A percentile compares a stretch with the other conserved stretches of the same genome.
Conservation (phyloP, 257 asterid genomes). For the Lavandula angustifolia region DNA sequence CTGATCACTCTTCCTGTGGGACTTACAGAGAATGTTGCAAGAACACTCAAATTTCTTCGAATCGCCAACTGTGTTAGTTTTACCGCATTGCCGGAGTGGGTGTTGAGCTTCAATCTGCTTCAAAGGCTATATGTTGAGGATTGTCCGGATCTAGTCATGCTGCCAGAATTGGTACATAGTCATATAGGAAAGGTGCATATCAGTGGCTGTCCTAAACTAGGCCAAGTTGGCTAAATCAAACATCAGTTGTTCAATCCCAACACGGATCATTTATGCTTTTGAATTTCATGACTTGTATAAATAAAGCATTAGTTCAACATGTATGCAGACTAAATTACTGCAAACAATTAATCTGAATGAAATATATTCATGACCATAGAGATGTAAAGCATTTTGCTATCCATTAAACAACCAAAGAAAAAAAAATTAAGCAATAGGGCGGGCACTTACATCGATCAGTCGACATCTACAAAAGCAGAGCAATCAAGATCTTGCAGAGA, state of each 20-base stretch:
- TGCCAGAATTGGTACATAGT: constrained; percentile 35
- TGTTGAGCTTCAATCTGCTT: constrained; percentile 40
- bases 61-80: constrained; percentile 42
- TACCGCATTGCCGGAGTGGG: constrained; percentile 40
- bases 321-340: too few species aligned
- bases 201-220: constrained; percentile 44
- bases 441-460: constrained; percentile 27
- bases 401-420: not conserved
- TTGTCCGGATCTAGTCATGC: constrained; percentile 40
- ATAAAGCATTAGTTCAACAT: too few species aligned
- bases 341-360: not conserved
- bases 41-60: constrained; percentile 40
- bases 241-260: too few species aligned
- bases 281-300: not conserved
- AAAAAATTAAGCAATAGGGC: not conserved
- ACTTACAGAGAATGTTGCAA: constrained; percentile 38
- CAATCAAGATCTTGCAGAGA: constrained; percentile 77
- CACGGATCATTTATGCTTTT: too few species aligned
- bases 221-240: too few species aligned
- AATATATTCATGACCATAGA: not conserved
- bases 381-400: not conserved
- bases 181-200: constrained; percentile 38
- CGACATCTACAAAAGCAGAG: constrained; percentile 48
- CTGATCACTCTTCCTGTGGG: constrained; percentile 41
- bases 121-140: constrained; percentile 46